These are phyloP conservation scores for Cladophialophora yegresii DNA, from an alignment of 2,329 filamentous ascomycete species.

Conservation along the genomic window DNA sequence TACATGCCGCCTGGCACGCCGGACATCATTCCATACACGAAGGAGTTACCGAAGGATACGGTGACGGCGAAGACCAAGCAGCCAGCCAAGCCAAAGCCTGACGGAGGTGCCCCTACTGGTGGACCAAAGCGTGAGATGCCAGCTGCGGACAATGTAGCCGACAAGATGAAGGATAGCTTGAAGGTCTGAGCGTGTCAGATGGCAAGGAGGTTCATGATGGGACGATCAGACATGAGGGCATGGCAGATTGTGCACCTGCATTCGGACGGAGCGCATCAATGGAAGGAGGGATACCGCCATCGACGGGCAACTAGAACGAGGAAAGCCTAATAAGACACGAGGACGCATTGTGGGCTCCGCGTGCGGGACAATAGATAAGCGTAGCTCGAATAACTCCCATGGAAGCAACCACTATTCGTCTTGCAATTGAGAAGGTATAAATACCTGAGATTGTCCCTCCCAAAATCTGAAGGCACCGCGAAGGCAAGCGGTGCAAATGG, in stretches of 20 bases:
- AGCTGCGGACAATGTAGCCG: slow-evolving; percentile 41
- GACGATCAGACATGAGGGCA: neutral
- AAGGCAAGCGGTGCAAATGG: too few relatives aligned
- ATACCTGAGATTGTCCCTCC: neutral
- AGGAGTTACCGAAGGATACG: slow-evolving; percentile 77
- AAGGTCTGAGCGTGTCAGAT: slow-evolving; percentile 40
- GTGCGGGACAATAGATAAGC: neutral
- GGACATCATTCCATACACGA: slow-evolving; percentile 84
- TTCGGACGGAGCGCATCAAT: neutral
- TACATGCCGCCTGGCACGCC: slow-evolving; percentile 81
- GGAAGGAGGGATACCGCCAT: neutral
- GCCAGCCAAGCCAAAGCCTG: slow-evolving; percentile 40
- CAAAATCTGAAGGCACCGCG: too few relatives aligned
- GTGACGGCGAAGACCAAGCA: slow-evolving; percentile 61
- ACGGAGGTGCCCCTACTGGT: slow-evolving; percentile 33
- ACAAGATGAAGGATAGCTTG: slow-evolving; percentile 45
- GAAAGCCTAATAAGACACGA: neutral
- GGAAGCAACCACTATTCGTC: neutral
- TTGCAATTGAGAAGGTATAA: neutral
- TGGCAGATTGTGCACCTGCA: neutral
- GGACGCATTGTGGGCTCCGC: neutral
- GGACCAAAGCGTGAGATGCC: slow-evolving; percentile 32
- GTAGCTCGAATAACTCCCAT: neutral
- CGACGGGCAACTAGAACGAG: neutral
- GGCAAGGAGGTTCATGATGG: neutral